A percentile compares a stretch with the other conserved stretches of the same genome.
Evolutionary conservation across 805 yeast species (phyloP).

Genomic region (Dipodascus albidus): DNA sequence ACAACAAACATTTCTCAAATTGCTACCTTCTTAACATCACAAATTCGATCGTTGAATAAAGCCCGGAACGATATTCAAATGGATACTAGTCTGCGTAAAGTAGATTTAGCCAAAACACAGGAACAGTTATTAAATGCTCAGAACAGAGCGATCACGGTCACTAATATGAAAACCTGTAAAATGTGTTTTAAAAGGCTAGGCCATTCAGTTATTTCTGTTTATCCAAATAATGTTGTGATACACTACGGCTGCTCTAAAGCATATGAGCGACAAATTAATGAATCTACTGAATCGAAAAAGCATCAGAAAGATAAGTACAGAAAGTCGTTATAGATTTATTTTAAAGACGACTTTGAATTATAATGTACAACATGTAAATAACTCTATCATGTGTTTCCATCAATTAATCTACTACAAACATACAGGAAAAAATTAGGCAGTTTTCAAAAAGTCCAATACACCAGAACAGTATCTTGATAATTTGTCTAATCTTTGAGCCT

Average conservation of each 20-base stretch:
- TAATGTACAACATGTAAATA: background rate
- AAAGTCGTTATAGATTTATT: background rate
- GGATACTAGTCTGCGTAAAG: conserved; percentile 39
- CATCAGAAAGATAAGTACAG: conserved; percentile 2
- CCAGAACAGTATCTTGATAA: conserved; percentile 73
- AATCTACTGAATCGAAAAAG: conserved; percentile 2
- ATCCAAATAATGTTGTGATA: conserved; percentile 33
- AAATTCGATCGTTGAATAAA: conserved; percentile 32
- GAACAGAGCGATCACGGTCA: conserved; percentile 28
- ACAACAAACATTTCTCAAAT: conserved; percentile 34
- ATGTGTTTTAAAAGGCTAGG: conserved; percentile 50
- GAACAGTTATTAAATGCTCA: conserved; percentile 31
- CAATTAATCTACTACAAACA: background rate
- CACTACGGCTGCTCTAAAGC: conserved; percentile 45
- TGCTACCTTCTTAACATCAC: conserved; percentile 33
- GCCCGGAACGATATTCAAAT: conserved; percentile 32
- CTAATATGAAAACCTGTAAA: conserved; percentile 39
- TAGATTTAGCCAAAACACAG: conserved; percentile 38
- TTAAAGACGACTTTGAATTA: background rate
- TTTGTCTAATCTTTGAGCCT: conserved; percentile 45
- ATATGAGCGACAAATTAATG: conserved; percentile 10
- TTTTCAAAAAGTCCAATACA: conserved; percentile 47
- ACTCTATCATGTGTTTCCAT: background rate
- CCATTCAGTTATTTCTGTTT: conserved; percentile 39
- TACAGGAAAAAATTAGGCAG: background rate